Evolutionary conservation across 257 asterid species (phyloP).

Genomic region (Nemophila menziesii): DNA sequence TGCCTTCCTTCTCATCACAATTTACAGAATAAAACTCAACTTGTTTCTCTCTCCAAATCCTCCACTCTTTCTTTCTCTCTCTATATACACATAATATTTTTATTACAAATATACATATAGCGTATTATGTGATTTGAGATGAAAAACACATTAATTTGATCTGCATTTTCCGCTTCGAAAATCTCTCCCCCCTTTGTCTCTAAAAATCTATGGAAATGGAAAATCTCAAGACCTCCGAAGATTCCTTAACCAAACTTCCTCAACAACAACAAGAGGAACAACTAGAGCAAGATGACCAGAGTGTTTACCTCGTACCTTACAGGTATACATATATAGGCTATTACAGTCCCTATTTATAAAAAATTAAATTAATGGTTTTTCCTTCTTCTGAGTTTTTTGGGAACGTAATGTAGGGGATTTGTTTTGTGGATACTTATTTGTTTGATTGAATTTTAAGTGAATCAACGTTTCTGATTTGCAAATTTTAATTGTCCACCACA

Average conservation of each 20-base stretch:
- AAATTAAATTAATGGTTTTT: not conserved
- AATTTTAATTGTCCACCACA: not conserved
- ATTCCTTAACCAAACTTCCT: slow-evolving; percentile 24
- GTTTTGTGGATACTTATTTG: too few relatives aligned
- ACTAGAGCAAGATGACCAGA: slow-evolving; percentile 46
- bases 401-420: not conserved
- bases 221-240: slow-evolving; percentile 21
- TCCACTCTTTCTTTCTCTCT: slow-evolving; percentile 32
- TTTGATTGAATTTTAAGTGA: not conserved
- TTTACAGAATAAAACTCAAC: slow-evolving; percentile 23
- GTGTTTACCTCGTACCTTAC: slow-evolving; percentile 79
- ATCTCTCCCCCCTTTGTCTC: slow-evolving; percentile 41
- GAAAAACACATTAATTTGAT: slow-evolving; percentile 11
- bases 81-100: slow-evolving; percentile 15
- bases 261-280: slow-evolving; percentile 26
- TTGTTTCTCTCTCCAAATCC: slow-evolving; percentile 50
- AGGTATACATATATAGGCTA: slow-evolving; percentile 27
- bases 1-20: slow-evolving; percentile 3
- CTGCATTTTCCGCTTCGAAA: slow-evolving; percentile 32
- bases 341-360: not conserved
- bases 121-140: not conserved
- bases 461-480: not conserved
- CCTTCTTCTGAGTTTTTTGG: not conserved
- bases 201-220: slow-evolving; percentile 30
- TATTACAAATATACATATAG: not conserved